These are phyloP conservation scores for Plasmodiophora brassicae DNA, from an alignment of 208 protist species.

Conservation along the genomic window DNA sequence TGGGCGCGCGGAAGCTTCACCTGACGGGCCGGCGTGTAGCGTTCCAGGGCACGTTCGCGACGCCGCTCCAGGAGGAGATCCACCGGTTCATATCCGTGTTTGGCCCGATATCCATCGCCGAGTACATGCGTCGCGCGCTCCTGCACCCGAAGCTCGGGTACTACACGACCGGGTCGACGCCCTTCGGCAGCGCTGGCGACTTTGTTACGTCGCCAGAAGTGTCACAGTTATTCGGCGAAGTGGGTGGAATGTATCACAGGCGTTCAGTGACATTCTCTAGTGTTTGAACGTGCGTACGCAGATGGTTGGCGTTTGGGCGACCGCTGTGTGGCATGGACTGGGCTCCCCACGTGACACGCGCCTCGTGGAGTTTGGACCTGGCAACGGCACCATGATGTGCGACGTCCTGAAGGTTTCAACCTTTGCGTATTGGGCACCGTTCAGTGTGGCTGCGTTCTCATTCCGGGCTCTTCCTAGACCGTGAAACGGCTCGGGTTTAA, in stretches of 20 bases:
- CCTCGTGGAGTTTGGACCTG: conserved; percentile 51
- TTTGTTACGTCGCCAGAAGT: conserved; percentile 56
- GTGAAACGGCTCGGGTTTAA: background rate
- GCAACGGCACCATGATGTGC: conserved; percentile 52
- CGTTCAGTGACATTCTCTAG: background rate
- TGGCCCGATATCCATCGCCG: conserved; percentile 46
- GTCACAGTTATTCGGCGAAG: conserved; percentile 47
- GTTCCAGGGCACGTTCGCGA: background rate
- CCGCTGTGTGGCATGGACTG: conserved; percentile 39
- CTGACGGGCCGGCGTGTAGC: too few species aligned
- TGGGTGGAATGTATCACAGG: background rate
- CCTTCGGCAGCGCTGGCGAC: conserved; percentile 50
- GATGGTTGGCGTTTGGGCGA: conserved; percentile 51
- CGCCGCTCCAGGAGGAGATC: background rate
- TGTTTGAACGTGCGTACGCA: background rate
- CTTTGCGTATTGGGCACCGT: background rate
- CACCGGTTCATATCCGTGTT: background rate
- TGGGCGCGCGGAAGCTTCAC: too few species aligned
- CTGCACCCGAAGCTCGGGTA: conserved; percentile 50
- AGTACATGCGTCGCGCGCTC: conserved; percentile 47
- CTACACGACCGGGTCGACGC: conserved; percentile 46
- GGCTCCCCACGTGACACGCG: conserved; percentile 33
- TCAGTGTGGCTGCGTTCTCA: background rate
- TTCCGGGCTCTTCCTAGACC: background rate
- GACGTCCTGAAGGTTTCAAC: conserved; percentile 48